Base-by-base conservation (phyloP, 2,329 filamentous ascomycete genomes). In the Mollisia scopiformis region DNA sequence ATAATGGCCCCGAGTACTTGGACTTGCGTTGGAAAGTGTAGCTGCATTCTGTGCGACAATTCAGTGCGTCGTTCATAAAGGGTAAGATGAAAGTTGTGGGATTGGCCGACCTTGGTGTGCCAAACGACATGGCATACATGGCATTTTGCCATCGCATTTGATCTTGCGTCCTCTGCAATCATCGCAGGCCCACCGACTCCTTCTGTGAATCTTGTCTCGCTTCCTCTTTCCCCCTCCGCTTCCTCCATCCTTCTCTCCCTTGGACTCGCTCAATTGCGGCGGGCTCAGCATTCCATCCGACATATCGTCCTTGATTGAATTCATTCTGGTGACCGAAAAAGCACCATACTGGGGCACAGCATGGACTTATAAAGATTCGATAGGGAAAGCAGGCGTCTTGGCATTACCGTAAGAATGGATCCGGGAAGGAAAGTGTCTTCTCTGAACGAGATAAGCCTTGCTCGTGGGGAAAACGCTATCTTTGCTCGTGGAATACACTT, bases 71-170 rank as follows among this genome's bases (percentile, higher is more conserved):
- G n/a, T 23, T 7, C 11, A 33, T 11, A 21, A 14, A 13, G 30
- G 27, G 13, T 1, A 31, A 5, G 16, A 13, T 31, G 28, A 3
- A 6, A 7, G 27, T 16, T 14, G 16, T 47, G 2, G 43, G 11
- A 28, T 28, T 47, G 19, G n/a, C n/a, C n/a, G n/a, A 55, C 25
- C 25, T 46, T 55, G 49, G n/a, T 55, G 37, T 28, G 39, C 13
- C 16, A 25, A 7, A 7, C 21, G 21, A 55, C 33, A 41, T n/a
- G 33, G 28, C 5, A 4, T 11, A 27, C 27, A 55, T 30, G 33
- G 53, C 35, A 41, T 43, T 25, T 58, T 41, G 16, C 49, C 56
- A 35, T 58, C 56, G 27, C 56, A 58, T 35, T 58, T 53, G 16
- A 43, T 46, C 49, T 58, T 58, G 16, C 49, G 27, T 23, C 35